A percentile compares a stretch with the other conserved stretches of the same genome.
Evolutionary conservation across 2,329 filamentous ascomycete genomes (phyloP).

Genomic region (Dothideomycetes sp.): DNA sequence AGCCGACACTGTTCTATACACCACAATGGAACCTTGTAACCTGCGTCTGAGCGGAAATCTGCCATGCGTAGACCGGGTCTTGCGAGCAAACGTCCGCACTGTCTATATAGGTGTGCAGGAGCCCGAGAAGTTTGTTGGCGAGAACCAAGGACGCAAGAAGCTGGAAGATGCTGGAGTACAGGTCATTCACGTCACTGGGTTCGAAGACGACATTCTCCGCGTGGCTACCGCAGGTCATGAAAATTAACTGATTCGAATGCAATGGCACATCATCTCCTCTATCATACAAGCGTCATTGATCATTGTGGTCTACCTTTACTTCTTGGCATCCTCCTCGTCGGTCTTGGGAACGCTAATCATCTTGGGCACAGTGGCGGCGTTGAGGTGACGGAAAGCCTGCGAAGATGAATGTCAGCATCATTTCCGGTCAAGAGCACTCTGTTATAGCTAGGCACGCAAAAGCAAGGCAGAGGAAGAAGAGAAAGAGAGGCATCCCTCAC

Average conservation of each 20-base stretch:
- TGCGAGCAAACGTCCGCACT: conserved; percentile 52
- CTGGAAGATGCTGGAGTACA: conserved; percentile 62
- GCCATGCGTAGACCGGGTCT: conserved; percentile 69
- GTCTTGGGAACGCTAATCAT: conserved; percentile 43
- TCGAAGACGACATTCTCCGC: conserved; percentile 70
- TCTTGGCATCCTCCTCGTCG: conserved; percentile 39
- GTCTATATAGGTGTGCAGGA: conserved; percentile 86
- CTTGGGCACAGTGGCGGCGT: conserved; percentile 40
- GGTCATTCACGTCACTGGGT: conserved; percentile 60
- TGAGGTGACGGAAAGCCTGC: conserved; percentile 42
- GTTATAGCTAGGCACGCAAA: not conserved
- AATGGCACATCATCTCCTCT: not conserved
- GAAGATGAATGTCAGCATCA: conserved; percentile 18
- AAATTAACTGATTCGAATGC: not conserved
- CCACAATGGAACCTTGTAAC: conserved; percentile 82
- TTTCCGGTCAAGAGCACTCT: not conserved
- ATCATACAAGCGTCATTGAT: not conserved
- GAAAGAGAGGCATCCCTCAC: conserved; percentile 19
- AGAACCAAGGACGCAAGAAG: conserved; percentile 63
- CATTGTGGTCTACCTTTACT: conserved; percentile 24
- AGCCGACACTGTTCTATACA: conserved; percentile 59
- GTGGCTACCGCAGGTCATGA: conserved; percentile 75
- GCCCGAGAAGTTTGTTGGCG: conserved; percentile 77
- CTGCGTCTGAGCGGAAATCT: conserved; percentile 62
- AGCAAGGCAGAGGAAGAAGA: not conserved